These are phyloP conservation scores for Porogramme epimiltina DNA, from an alignment of 1,284 basidiomycete species.

Conservation along the genomic window DNA sequence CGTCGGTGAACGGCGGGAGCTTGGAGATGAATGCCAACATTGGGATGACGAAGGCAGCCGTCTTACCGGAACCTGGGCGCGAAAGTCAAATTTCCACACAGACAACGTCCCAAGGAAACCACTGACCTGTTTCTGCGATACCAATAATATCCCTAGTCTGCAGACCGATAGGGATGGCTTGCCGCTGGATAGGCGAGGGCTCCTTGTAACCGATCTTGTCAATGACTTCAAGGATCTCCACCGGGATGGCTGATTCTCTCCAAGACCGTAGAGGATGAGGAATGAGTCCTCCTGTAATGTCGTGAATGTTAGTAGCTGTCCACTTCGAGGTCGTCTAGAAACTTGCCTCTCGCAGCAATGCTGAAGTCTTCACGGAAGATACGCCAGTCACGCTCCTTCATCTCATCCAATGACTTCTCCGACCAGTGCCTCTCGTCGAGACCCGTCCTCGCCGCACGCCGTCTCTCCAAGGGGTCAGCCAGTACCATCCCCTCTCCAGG, in stretches of 20 bases:
- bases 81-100: slow-evolving; percentile 8
- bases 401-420: slow-evolving; percentile 90
- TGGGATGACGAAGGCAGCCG: slow-evolving; percentile 98
- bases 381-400: slow-evolving; percentile 98
- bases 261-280: slow-evolving; percentile 92
- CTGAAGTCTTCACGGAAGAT: slow-evolving; percentile 99
- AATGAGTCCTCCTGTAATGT: slow-evolving; percentile 79
- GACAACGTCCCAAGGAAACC: background rate
- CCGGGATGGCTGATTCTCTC: slow-evolving; percentile 86
- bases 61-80: slow-evolving; percentile 90
- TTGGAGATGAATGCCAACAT: slow-evolving; percentile 94
- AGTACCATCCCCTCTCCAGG: slow-evolving; percentile 50
- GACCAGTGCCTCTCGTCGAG: slow-evolving; percentile 96
- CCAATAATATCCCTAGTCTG: slow-evolving; percentile 97
- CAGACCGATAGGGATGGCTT: slow-evolving; percentile 97
- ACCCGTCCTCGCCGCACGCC: slow-evolving; percentile 80
- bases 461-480: slow-evolving; percentile 79
- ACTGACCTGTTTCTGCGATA: slow-evolving; percentile 91
- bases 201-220: slow-evolving; percentile 95
- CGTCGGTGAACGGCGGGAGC: slow-evolving; percentile 85
- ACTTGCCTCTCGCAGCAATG: slow-evolving; percentile 84
- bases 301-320: background rate
- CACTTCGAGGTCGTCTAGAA: background rate
- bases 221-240: slow-evolving; percentile 80
- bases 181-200: slow-evolving; percentile 94